These are phyloP conservation scores for Pichia kudriavzevii DNA, from an alignment of 1,139 yeast species.

Conservation along the genomic window DNA sequence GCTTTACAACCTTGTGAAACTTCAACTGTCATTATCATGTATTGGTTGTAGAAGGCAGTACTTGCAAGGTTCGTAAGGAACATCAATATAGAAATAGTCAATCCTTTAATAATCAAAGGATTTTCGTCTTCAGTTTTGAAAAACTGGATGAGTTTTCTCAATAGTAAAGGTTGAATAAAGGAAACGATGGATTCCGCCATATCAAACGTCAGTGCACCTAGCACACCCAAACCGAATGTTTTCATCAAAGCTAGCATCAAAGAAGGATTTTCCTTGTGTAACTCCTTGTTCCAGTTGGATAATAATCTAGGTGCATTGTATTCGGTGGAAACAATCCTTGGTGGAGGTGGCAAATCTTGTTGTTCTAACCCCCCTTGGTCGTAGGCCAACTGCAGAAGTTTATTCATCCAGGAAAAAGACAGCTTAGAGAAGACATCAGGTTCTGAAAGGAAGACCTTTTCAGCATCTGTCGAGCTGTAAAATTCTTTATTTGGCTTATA, in stretches of 20 bases:
- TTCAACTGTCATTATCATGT: constrained; percentile 43
- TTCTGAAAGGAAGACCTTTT: constrained; percentile 24
- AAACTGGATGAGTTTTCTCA: constrained; percentile 41
- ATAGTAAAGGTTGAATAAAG: constrained; percentile 51
- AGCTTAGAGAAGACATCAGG: constrained; percentile 45
- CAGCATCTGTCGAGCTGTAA: constrained; percentile 23
- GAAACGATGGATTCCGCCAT: constrained; percentile 37
- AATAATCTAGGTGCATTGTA: constrained; percentile 29
- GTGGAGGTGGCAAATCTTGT: constrained; percentile 50
- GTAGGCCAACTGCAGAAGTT: constrained; percentile 43
- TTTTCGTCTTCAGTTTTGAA: constrained; percentile 30
- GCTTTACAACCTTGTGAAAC: constrained; percentile 47
- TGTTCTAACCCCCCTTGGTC: constrained; percentile 39
- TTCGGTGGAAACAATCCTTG: constrained; percentile 39
- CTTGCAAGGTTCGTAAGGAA: constrained; percentile 40
- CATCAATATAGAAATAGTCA: constrained; percentile 43
- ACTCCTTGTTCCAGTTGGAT: constrained; percentile 33
- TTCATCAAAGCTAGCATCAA: constrained; percentile 35
- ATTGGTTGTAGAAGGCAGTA: constrained; percentile 44
- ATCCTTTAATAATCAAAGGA: constrained; percentile 44
- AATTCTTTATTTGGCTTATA: constrained; percentile 43
- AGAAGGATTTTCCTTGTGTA: constrained; percentile 28
- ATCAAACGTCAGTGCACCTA: constrained; percentile 39
- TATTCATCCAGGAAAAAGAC: constrained; percentile 60
- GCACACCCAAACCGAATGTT: constrained; percentile 43